These are phyloP conservation scores for Entelexis paramagnoliae DNA, from an alignment of 1,139 yeast genomes.

Conservation along the genomic window DNA sequence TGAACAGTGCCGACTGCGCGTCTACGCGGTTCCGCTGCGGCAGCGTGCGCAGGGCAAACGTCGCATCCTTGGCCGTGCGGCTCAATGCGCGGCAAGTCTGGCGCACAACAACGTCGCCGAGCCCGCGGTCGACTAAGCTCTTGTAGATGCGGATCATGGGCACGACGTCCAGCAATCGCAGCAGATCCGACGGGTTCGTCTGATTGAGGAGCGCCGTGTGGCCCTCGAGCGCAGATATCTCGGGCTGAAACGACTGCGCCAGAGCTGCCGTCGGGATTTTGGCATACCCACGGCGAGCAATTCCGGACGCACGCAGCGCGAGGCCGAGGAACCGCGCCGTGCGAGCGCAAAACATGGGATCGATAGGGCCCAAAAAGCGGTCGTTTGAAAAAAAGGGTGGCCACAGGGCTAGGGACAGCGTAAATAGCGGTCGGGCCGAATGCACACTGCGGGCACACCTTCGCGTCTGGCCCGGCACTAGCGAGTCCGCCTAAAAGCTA, in stretches of 20 bases:
- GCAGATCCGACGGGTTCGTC: constrained; percentile 15
- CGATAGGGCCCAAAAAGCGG: neutral
- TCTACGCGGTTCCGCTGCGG: constrained; percentile 10
- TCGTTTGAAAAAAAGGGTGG: neutral
- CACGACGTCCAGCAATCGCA: constrained; percentile 18
- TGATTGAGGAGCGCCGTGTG: constrained; percentile 24
- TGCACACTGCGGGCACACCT: too few relatives aligned
- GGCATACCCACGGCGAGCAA: neutral
- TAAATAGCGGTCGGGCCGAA: neutral
- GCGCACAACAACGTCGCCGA: constrained; percentile 9
- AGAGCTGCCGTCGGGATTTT: neutral
- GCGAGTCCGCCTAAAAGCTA: too few relatives aligned
- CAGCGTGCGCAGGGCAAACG: constrained; percentile 15
- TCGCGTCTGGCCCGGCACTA: too few relatives aligned
- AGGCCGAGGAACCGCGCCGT: neutral
- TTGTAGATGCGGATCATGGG: constrained; percentile 22
- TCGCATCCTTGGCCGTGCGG: constrained; percentile 22
- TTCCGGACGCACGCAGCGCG: neutral
- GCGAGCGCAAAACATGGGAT: neutral
- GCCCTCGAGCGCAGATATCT: constrained; percentile 11
- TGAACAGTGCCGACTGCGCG: constrained; percentile 5
- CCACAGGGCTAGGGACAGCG: neutral
- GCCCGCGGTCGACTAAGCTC: constrained; percentile 2
- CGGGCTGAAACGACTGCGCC: constrained; percentile 9
- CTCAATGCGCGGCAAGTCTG: constrained; percentile 16